Evolutionary conservation across 306 rosid genomes (phyloP).

Genomic region (Castanopsis chinensis): DNA sequence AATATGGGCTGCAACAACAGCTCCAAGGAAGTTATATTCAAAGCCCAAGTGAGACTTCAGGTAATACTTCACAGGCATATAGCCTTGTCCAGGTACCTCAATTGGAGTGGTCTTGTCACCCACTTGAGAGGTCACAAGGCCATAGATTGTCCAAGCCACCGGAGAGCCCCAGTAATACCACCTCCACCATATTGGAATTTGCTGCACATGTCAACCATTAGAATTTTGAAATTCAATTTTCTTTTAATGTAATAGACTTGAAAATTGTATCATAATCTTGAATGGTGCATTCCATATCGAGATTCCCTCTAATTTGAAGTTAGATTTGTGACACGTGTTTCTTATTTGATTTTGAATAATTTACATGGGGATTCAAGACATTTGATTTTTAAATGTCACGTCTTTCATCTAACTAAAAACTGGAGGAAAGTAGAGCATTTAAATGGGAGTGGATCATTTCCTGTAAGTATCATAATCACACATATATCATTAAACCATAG

Average conservation of each 20-base stretch:
- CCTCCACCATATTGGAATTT: slow-evolving; percentile 67
- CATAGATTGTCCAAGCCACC: slow-evolving; percentile 53
- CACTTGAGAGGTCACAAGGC: slow-evolving; percentile 54
- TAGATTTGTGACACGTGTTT: no score
- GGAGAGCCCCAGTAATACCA: slow-evolving; percentile 61
- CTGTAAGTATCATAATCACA: neutral
- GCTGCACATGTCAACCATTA: slow-evolving; percentile 30
- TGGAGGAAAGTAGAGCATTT: no score
- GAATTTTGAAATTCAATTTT: neutral
- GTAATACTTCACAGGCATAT: slow-evolving; percentile 32
- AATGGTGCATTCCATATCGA: neutral
- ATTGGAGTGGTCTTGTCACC: slow-evolving; percentile 34
- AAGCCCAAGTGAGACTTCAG: slow-evolving; percentile 33
- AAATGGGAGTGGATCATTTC: no score
- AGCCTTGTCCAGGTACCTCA: slow-evolving; percentile 34
- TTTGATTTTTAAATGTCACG: no score
- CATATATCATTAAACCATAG: neutral
- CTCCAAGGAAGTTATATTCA: slow-evolving; percentile 45
- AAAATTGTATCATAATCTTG: neutral
- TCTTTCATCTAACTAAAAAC: no score
- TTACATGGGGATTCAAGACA: no score
- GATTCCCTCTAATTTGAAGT: no score
- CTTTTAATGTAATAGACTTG: neutral
- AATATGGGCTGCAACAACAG: slow-evolving; percentile 44
- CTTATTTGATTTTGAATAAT: no score